Base-by-base conservation (phyloP, 2,329 filamentous ascomycete genomes). In the Penicillium psychrosexuale region DNA sequence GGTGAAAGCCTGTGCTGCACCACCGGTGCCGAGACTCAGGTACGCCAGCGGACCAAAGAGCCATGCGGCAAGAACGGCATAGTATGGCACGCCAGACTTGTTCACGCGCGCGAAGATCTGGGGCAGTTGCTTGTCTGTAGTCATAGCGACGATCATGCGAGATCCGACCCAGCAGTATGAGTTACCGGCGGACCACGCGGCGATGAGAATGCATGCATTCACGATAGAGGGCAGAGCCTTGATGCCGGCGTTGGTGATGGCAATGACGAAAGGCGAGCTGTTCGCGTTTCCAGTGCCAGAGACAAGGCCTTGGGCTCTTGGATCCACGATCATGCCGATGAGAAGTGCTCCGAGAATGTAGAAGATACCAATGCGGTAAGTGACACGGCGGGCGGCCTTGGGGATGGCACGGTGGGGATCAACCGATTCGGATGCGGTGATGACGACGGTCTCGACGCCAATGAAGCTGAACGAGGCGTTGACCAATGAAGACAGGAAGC, bases 41-140 rank as follows among this genome's bases (percentile, higher is more conserved):
- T 77, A 79, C 9, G 73, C 75, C 39, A 79, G 58, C 0, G 73
- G 73, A 0, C 71, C 71, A 37, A 77, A 75, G 3, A 75, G 64
- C 66, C 72, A 81, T 24, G 85, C 76, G 38, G 81, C 75, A 72
- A 84, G 81, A 65, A 85, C 83, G 8, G 72, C 71, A 22, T 81
- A 73, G 57, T 84, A 87, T 1, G 86, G 85, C 0, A 79, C 77
- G 39, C 82, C 81, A 63, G 76, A 78, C 22, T 73, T 70, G 22
- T 74, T 79, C 1, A 80, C 81, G 24, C 80, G 75, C 44, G 82
- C 72, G 63, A 85, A 84, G 59, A 85, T 64, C 42, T 76, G 74
- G 0, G 84, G 84, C 0, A 84, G 80, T 58, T 86, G 83, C 19
- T 75, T 73, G 68, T 85, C 83, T 13, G 84, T 77, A 0, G 84